Base-by-base conservation (phyloP, 768 basidiomycete genomes). In the Pleurotus citrinopileatus region DNA sequence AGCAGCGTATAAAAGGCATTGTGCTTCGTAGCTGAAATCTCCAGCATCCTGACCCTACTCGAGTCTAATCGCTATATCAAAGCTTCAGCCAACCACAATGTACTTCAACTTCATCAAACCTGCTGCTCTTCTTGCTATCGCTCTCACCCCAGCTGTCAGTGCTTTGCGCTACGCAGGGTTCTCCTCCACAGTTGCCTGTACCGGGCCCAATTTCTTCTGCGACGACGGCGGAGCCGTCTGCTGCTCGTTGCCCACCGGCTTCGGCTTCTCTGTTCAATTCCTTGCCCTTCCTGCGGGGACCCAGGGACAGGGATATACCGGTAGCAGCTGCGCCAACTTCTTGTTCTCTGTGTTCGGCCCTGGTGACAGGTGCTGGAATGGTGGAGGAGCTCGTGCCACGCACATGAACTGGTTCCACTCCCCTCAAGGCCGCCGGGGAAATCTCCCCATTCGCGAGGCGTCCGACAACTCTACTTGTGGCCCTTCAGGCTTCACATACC, bases 321-420 rank as follows among this genome's bases (percentile, higher is more conserved):
- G 17, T 6, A n/a, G 42, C 42, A 9, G 17, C 42, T 42, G 42
- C 42, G 17, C 42, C 42, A 9, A 17, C n/a, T 42, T 42, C 42
- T n/a, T 42, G 17, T 42, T 42, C 42, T 42, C 42, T 9, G 42
- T 42, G 9, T 32, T 32, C 29, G 29, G 29, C 29, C 29, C 29
- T 32, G 29, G 29, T 32, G 13, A 6, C 29, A 32, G 29, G 29
- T 32, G 29, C 29, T 32, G 29, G 29, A 32, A 32, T n/a, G n/a
- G n/a, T n/a, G n/a, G n/a, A n/a, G n/a, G n/a, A n/a, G n/a, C n/a
- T n/a, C n/a, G n/a, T n/a, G n/a, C n/a, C n/a, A n/a, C n/a, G n/a
- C n/a, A n/a, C n/a, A n/a, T n/a, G n/a, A 42, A 42, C 42, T 42
- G 42, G 42, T 42, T 42, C 42, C 22, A 42, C 42, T 42, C 42